A percentile compares a stretch with the other conserved stretches of the same genome.
phyloP scores from a whole-genome alignment of 2,329 filamentous ascomycete genomes.

The Helminthosporium solani region DNA sequence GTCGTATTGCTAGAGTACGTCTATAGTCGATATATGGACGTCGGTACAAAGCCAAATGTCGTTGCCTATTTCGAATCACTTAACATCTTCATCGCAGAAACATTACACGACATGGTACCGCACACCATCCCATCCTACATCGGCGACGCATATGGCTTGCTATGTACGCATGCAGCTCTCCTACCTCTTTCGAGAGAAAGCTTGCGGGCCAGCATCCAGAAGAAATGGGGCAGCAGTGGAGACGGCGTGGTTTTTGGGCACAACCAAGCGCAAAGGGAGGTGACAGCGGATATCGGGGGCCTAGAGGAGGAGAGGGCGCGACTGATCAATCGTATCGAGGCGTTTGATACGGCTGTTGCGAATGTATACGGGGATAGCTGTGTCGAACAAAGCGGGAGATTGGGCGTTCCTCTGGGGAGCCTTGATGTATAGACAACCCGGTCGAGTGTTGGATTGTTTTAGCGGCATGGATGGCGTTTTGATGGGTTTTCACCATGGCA shows the following conservation, averaged over 20 bases:
- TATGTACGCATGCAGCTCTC: slow-evolving; percentile 13
- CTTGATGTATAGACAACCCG: slow-evolving; percentile 3
- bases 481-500: neutral
- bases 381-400: neutral
- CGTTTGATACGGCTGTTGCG: slow-evolving; percentile 19
- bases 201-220: slow-evolving; percentile 46
- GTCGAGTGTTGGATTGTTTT: slow-evolving; percentile 7
- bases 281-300: slow-evolving; percentile 41
- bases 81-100: slow-evolving; percentile 32
- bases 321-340: slow-evolving; percentile 19
- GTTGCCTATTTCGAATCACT: slow-evolving; percentile 46
- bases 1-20: slow-evolving; percentile 52
- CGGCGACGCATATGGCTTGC: slow-evolving; percentile 6
- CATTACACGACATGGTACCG: slow-evolving; percentile 25
- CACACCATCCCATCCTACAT: slow-evolving; percentile 16
- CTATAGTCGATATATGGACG: slow-evolving; percentile 34
- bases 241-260: slow-evolving; percentile 49
- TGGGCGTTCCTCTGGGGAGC: neutral
- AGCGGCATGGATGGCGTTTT: slow-evolving; percentile 23
- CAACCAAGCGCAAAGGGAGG: slow-evolving; percentile 47
- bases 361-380: slow-evolving; percentile 9
- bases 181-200: slow-evolving; percentile 41
- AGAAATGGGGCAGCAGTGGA: slow-evolving; percentile 47
- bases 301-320: slow-evolving; percentile 31
- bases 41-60: slow-evolving; percentile 22